Conservation (phyloP, 371 early-diverging fungal genomes). For the Apophysomyces variabilis region DNA sequence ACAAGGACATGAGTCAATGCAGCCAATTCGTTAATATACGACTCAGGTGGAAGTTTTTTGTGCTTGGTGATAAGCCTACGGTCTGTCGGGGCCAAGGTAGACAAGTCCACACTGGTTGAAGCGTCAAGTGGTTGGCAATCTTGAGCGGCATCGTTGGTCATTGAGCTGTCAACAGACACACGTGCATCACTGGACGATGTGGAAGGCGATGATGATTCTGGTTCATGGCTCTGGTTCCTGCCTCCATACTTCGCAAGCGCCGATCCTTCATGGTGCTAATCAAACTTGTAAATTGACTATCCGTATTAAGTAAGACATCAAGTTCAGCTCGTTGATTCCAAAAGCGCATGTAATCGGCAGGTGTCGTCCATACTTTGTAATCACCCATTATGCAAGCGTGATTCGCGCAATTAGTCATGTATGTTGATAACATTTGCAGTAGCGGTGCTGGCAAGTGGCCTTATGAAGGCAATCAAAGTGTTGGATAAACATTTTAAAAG, state of each 20-base stretch:
- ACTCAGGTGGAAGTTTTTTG: constrained; percentile 24
- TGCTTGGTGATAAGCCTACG: constrained; percentile 19
- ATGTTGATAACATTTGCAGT: constrained; percentile 21
- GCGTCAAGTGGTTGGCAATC: not conserved
- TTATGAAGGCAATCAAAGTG: constrained; percentile 25
- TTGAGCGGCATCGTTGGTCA: not conserved
- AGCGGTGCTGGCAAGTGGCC: constrained; percentile 21
- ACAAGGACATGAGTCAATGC: constrained; percentile 25
- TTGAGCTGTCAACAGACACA: not conserved
- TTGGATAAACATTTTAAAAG: constrained; percentile 32
- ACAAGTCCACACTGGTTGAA: not conserved
- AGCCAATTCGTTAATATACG: constrained; percentile 30
- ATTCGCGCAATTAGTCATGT: constrained; percentile 20
- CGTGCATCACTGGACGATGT: too few relatives aligned
- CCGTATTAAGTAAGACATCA: constrained; percentile 24
- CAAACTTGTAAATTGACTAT: constrained; percentile 23
- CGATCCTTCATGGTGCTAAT: constrained; percentile 29
- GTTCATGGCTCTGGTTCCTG: constrained; percentile 10
- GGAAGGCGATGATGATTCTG: too few relatives aligned
- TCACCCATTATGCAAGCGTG: constrained; percentile 22
- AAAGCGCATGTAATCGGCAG: constrained; percentile 29
- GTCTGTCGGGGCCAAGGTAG: not conserved
- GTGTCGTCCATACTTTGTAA: constrained; percentile 23
- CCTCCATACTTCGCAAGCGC: constrained; percentile 23
- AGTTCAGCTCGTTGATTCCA: constrained; percentile 23